These are phyloP conservation scores for Lactarius deliciosus DNA, from an alignment of 768 basidiomycete species.

Conservation along the genomic window DNA sequence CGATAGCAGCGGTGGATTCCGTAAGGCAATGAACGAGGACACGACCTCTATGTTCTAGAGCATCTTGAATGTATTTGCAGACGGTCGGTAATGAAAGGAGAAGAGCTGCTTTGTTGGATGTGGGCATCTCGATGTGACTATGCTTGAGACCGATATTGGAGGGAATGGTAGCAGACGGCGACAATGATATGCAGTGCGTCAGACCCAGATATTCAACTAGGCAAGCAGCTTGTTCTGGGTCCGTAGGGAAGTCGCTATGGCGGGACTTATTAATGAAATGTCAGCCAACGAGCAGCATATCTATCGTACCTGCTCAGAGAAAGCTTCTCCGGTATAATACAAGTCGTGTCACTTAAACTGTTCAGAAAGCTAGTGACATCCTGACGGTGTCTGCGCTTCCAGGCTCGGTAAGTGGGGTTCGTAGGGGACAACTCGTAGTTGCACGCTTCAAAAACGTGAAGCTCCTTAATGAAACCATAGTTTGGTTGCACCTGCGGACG, in stretches of 20 bases:
- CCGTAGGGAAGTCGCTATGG: slow-evolving; percentile 55
- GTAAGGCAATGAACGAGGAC: slow-evolving; percentile 55
- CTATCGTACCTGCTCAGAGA: slow-evolving; percentile 49
- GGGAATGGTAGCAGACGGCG: slow-evolving; percentile 48
- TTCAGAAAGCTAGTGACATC: slow-evolving; percentile 55
- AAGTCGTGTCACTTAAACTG: slow-evolving; percentile 50
- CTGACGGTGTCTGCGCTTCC: slow-evolving; percentile 56
- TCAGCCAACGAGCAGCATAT: background rate
- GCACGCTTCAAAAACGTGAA: slow-evolving; percentile 54
- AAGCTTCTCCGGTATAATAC: slow-evolving; percentile 49
- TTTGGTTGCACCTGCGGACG: slow-evolving; percentile 43
- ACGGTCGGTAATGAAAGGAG: slow-evolving; percentile 47
- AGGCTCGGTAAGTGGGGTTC: slow-evolving; percentile 51
- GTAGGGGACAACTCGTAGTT: slow-evolving; percentile 45
- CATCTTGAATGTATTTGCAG: slow-evolving; percentile 48
- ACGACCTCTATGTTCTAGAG: slow-evolving; percentile 42
- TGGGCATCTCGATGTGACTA: slow-evolving; percentile 44
- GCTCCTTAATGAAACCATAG: slow-evolving; percentile 57
- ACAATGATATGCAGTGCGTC: slow-evolving; percentile 54
- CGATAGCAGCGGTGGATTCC: slow-evolving; percentile 56
- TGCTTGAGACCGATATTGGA: slow-evolving; percentile 39
- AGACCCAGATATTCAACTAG: slow-evolving; percentile 51
- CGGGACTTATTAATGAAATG: slow-evolving; percentile 6
- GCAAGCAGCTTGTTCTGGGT: slow-evolving; percentile 48
- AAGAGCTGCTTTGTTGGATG: slow-evolving; percentile 42